Conservation (phyloP, 2,329 filamentous ascomycete genomes). For the Lecanicillium sp. region DNA sequence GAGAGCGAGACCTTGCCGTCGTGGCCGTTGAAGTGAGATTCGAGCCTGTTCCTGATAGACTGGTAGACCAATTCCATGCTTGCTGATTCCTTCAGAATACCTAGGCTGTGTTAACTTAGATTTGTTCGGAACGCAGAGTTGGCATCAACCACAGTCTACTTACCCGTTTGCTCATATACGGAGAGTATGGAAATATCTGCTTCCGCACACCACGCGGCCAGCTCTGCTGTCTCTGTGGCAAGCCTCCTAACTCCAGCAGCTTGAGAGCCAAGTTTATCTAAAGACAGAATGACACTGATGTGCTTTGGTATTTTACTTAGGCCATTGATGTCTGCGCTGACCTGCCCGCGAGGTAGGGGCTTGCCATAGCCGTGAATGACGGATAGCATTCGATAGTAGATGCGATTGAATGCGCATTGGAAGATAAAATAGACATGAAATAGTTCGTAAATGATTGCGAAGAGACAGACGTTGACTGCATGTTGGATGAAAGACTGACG, state of each 20-base stretch:
- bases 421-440: not conserved
- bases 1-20: not conserved
- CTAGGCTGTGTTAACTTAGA: not conserved
- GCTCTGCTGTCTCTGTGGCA: not conserved
- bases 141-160: not conserved
- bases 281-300: not conserved
- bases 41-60: not conserved
- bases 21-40: not conserved
- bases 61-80: not conserved
- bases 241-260: not conserved
- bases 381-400: not conserved
- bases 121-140: not conserved
- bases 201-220: not conserved
- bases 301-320: not conserved
- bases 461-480: too few species aligned
- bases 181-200: not conserved
- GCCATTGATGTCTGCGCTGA: not conserved
- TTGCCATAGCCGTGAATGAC: not conserved
- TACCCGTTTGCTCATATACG: not conserved
- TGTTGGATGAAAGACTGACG: too few species aligned
- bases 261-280: not conserved
- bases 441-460: not conserved
- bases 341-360: not conserved
- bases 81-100: not conserved
- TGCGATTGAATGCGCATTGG: not conserved